phyloP scores from a whole-genome alignment of 768 basidiomycete species.

The Termitomyces sp. region DNA sequence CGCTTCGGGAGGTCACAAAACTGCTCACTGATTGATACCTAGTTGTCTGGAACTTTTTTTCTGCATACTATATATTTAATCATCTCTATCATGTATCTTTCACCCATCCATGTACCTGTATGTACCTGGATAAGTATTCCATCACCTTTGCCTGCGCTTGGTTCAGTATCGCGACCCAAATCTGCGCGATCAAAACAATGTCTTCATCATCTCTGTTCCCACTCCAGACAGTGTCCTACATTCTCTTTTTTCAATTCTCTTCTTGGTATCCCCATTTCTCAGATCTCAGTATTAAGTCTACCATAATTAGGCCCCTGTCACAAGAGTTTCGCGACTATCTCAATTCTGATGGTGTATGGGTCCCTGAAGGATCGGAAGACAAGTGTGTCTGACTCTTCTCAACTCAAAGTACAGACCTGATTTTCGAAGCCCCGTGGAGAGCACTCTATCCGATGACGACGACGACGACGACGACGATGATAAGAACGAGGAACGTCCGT shows the following conservation, averaged over 20 bases:
- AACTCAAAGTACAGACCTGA: background rate
- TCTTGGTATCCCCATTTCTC: constrained; percentile 78
- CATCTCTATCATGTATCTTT: constrained; percentile 8
- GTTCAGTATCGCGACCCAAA: background rate
- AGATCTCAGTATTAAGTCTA: constrained; percentile 61
- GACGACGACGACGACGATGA: constrained; percentile 30
- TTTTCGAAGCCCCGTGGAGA: constrained; percentile 40
- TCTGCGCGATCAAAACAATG: constrained; percentile 2
- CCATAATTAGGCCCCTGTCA: constrained; percentile 63
- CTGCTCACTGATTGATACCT: constrained; percentile 24
- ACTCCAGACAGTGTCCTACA: constrained; percentile 36
- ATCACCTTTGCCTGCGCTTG: background rate
- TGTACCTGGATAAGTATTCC: constrained; percentile 1
- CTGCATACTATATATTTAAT: constrained; percentile 1
- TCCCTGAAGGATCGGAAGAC: constrained; percentile 80
- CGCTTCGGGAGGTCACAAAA: constrained; percentile 30
- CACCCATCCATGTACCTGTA: background rate
- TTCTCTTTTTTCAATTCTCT: constrained; percentile 77
- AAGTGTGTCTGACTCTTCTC: constrained; percentile 37
- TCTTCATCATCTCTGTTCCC: constrained; percentile 41
- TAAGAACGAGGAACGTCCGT: constrained; percentile 20
- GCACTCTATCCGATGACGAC: constrained; percentile 56
- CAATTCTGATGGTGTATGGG: constrained; percentile 75
- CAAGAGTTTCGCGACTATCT: constrained; percentile 65
- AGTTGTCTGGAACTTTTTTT: background rate